phyloP scores from a whole-genome alignment of 257 asterid species.

The Solanum rostratum region DNA sequence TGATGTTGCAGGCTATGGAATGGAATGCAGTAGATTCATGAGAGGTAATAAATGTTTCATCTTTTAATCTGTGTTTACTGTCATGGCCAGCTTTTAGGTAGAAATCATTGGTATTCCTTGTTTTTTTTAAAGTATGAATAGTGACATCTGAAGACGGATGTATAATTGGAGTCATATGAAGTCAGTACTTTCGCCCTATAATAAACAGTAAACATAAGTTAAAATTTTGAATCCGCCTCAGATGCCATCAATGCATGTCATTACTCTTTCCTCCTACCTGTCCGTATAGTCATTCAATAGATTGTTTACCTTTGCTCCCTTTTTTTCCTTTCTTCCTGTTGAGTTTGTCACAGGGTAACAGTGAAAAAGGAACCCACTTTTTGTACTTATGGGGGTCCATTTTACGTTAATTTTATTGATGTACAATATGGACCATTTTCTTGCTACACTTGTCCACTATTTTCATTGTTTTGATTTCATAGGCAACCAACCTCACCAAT shows the following conservation, averaged over 20 bases:
- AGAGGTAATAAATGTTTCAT: constrained; percentile 41
- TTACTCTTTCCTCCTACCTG: neutral
- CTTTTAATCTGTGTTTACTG: neutral
- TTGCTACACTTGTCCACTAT: neutral
- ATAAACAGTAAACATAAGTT: neutral
- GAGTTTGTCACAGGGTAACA: neutral
- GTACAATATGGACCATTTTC: neutral
- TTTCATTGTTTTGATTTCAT: neutral
- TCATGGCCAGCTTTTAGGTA: neutral
- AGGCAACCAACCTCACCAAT: neutral
- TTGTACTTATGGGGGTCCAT: neutral
- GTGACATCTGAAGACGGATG: too few relatives aligned
- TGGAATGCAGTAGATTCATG: constrained; percentile 99
- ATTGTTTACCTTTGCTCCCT: neutral
- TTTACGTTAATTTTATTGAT: neutral
- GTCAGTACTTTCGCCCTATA: neutral
- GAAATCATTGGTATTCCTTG: neutral
- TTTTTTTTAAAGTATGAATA: neutral
- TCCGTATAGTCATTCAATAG: neutral
- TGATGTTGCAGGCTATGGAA: constrained; percentile 79
- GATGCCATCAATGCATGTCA: neutral
- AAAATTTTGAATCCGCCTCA: neutral
- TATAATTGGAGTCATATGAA: neutral
- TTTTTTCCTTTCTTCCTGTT: neutral
- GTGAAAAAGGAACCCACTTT: neutral